Percentiles rank a stretch among this genome's conserved stretches.
Conservation (phyloP, 1,139 yeast species). For the Candida labiduridarum region DNA sequence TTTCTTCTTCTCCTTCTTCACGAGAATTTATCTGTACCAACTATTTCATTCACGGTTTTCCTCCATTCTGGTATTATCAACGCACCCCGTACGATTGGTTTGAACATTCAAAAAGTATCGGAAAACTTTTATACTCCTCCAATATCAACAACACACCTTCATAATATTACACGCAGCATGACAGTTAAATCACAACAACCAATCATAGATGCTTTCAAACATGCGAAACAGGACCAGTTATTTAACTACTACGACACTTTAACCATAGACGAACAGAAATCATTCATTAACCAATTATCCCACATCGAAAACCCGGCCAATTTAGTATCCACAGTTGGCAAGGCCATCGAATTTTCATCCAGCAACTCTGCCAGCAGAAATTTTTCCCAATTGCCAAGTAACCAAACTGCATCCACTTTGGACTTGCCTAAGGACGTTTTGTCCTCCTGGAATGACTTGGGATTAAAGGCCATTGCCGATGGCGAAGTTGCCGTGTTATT, state of each 20-base stretch:
- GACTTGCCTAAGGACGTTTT: conserved; percentile 34
- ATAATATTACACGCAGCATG: conserved; percentile 9
- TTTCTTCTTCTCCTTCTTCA: no score
- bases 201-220: conserved; percentile 41
- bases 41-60: no score
- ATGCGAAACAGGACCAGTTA: conserved; percentile 53
- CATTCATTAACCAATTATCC: conserved; percentile 40
- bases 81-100: no score
- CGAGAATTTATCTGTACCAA: no score
- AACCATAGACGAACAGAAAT: conserved; percentile 28
- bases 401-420: conserved; percentile 53
- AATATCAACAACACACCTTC: no score
- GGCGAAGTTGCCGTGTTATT: conserved; percentile 86
- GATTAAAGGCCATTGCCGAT: conserved; percentile 66
- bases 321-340: conserved; percentile 46
- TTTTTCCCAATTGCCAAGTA: conserved; percentile 54
- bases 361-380: conserved; percentile 34
- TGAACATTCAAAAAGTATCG: no score
- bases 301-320: conserved; percentile 43
- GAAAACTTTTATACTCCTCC: no score
- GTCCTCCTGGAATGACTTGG: conserved; percentile 55
- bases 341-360: conserved; percentile 48
- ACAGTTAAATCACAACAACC: conserved; percentile 21
- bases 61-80: no score
- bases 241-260: conserved; percentile 46